Conservation (phyloP, 2,329 filamentous ascomycete genomes). For the Remersonia thermophila region DNA sequence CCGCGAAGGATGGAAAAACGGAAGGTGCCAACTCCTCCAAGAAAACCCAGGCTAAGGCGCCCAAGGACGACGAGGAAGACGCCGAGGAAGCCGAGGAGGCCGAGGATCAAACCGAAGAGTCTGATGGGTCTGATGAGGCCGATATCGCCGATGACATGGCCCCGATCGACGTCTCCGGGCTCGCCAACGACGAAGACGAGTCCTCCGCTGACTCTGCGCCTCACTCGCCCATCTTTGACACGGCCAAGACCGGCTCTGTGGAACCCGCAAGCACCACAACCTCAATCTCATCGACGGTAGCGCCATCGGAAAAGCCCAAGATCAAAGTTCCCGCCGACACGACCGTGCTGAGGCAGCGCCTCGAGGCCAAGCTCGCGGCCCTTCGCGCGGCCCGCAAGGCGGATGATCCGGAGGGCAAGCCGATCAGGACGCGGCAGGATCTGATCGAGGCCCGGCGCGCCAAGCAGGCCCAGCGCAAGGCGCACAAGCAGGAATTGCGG, state of each 20-base stretch:
- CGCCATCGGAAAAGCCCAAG: slow-evolving; percentile 49
- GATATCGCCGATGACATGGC: slow-evolving; percentile 26
- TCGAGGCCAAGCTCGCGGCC: slow-evolving; percentile 73
- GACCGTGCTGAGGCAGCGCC: slow-evolving; percentile 61
- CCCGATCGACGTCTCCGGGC: slow-evolving; percentile 34
- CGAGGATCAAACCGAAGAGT: slow-evolving; percentile 7
- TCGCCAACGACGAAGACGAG: slow-evolving; percentile 36
- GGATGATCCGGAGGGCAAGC: slow-evolving; percentile 68
- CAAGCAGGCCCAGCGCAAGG: slow-evolving; percentile 77
- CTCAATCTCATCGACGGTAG: slow-evolving; percentile 55
- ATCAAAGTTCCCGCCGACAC: slow-evolving; percentile 59
- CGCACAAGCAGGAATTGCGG: slow-evolving; percentile 77
- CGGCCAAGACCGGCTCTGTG: slow-evolving; percentile 25
- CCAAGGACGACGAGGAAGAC: slow-evolving; percentile 21
- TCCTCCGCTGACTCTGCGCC: slow-evolving; percentile 35
- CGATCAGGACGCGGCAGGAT: slow-evolving; percentile 77
- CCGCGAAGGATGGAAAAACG: too few relatives aligned
- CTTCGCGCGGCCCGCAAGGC: slow-evolving; percentile 80
- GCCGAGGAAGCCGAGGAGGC: slow-evolving; percentile 7
- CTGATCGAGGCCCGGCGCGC: slow-evolving; percentile 78
- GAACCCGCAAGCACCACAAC: slow-evolving; percentile 49
- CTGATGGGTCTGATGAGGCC: slow-evolving; percentile 19
- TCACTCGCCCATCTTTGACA: slow-evolving; percentile 52
- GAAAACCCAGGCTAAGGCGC: slow-evolving; percentile 23
- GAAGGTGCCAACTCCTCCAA: slow-evolving; percentile 30